Evolutionary conservation across 371 early-diverging fungal genomes (phyloP), one percentile per base, ranked within the genome.

Genomic region (Mucor lusitanicus): DNA sequence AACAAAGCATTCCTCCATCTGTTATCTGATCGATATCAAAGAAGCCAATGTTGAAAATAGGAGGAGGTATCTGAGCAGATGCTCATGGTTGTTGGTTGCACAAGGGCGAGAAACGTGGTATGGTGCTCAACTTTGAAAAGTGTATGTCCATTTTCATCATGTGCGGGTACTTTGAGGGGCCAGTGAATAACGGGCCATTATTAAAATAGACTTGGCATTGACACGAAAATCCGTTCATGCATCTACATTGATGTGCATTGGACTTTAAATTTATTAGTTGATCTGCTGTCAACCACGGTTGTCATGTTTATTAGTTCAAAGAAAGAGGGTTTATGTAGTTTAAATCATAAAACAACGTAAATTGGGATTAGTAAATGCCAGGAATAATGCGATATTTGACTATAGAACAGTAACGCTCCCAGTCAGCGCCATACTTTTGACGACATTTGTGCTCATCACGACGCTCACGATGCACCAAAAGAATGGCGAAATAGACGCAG

Each of bases 321-420:
- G n/a, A n/a, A 40, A 35, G 1, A 35, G 37, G 2, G 12, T 35
- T 35, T 35, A 35, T 35, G 12, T 21, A 21, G n/a, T 8, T 46
- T 19, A 46, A 21, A 46, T 46, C 11, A 46, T 46, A 0, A 44
- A 1, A 8, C 7, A 19, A 21, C n/a, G 46, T n/a, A 48, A 40
- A 11, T 11, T 1, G 2, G 40, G 17, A 33, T 50, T 68, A 70
- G 63, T 75, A 81, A n/a, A 78, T 70, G 61, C 82, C 82, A 48
- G 97, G 97, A 68, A 97, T 82, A 63, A 97, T 94, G 53, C 90
- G 85, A 78, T 90, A 95, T 32, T 87, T 89, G 8, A 98, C 98
- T 21, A 82, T 80, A n/a, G 79, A 70, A 70, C 92, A 91, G 78
- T 98, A 98, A 64, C 82, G 78, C 21, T 94, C 90, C 98, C 98